Conservation (phyloP, 2,329 filamentous ascomycete genomes). For the Davidsoniella neocaledoniae region DNA sequence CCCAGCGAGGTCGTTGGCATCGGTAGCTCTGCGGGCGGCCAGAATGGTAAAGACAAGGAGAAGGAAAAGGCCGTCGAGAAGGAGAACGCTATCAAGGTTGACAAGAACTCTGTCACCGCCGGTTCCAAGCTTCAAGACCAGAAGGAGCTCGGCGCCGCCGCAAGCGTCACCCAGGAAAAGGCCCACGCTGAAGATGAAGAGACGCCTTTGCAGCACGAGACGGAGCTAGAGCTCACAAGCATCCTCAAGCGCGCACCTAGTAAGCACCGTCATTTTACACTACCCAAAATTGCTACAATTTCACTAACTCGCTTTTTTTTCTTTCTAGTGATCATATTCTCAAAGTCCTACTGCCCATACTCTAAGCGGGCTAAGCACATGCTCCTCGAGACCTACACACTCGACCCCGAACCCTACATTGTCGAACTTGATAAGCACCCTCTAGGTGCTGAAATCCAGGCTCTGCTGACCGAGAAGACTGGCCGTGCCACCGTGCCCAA, state of each 20-base stretch:
- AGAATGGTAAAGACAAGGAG: constrained; percentile 31
- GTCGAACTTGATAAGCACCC: constrained; percentile 80
- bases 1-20: constrained; percentile 42
- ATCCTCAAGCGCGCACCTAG: constrained; percentile 76
- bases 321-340: constrained; percentile 73
- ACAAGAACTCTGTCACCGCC: constrained; percentile 29
- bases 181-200: constrained; percentile 25
- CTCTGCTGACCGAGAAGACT: constrained; percentile 53
- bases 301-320: constrained; percentile 11
- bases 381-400: constrained; percentile 68
- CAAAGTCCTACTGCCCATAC: constrained; percentile 80
- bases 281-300: constrained; percentile 5
- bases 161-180: constrained; percentile 9
- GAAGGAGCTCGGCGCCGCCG: constrained; percentile 26
- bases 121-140: constrained; percentile 48
- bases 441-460: constrained; percentile 57
- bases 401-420: constrained; percentile 67
- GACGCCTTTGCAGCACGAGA: constrained; percentile 42
- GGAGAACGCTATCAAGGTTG: constrained; percentile 15
- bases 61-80: constrained; percentile 30
- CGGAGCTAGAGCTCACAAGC: constrained; percentile 53
- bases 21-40: constrained; percentile 38
- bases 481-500: constrained; percentile 82
- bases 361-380: constrained; percentile 75
- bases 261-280: constrained; percentile 27